Conservation (phyloP, 2,329 filamentous ascomycete species). For the Aspergillus unguis region DNA sequence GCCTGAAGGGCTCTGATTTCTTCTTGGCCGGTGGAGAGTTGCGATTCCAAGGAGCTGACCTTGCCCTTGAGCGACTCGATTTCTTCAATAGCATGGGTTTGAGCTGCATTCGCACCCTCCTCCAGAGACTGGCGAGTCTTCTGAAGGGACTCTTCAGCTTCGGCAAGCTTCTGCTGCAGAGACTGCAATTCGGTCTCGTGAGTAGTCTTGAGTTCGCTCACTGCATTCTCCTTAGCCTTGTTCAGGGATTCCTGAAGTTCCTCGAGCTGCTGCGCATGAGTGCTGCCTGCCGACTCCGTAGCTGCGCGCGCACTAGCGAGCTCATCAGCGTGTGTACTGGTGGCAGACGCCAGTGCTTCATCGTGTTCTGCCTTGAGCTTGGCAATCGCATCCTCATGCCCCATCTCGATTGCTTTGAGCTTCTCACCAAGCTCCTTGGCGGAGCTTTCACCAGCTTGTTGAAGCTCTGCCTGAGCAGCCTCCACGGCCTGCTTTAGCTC, state of each 20-base stretch:
- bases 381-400: conserved; percentile 30
- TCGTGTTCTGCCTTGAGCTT: conserved; percentile 20
- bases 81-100: conserved; percentile 34
- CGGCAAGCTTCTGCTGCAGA: conserved; percentile 34
- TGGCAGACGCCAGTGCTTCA: conserved; percentile 22
- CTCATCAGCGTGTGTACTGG: conserved; percentile 33
- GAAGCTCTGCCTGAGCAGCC: conserved; percentile 33
- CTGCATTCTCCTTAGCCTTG: conserved; percentile 30
- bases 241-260: conserved; percentile 35
- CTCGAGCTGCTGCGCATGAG: conserved; percentile 33
- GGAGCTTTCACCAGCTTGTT: conserved; percentile 24
- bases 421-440: conserved; percentile 23
- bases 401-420: conserved; percentile 26
- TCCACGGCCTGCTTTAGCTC: conserved; percentile 34
- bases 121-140: conserved; percentile 36
- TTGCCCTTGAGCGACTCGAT: conserved; percentile 37
- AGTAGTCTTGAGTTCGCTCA: conserved; percentile 28
- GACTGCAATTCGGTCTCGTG: conserved; percentile 33
- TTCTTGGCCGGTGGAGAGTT: conserved; percentile 28
- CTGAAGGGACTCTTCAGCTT: conserved; percentile 32
- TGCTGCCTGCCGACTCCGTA: conserved; percentile 27
- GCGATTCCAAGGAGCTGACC: conserved; percentile 31
- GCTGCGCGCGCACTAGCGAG: conserved; percentile 32
- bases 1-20: conserved; percentile 35
- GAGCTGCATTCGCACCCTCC: conserved; percentile 31